phyloP scores from a whole-genome alignment of 169 alveolate genomes.

The Cryptosporidium ubiquitum region DNA sequence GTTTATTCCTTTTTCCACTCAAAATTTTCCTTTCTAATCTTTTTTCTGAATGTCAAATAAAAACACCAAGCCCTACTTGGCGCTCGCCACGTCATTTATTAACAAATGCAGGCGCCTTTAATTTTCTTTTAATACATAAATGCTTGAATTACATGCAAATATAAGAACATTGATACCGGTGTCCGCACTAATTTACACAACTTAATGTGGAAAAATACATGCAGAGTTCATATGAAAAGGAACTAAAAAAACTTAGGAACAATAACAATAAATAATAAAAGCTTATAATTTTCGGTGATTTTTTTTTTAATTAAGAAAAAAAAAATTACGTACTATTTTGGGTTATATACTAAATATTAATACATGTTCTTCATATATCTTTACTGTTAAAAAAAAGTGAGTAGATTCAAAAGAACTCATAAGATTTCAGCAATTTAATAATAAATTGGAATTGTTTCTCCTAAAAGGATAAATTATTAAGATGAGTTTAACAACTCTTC shows the following conservation, averaged over 20 bases:
- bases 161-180: background rate
- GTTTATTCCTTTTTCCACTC: background rate
- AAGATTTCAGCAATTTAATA: background rate
- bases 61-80: conserved; percentile 1
- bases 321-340: background rate
- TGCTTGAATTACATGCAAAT: background rate
- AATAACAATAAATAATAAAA: too few species aligned
- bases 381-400: background rate
- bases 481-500: conserved; percentile 59
- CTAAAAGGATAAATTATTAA: background rate
- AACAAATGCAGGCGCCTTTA: background rate
- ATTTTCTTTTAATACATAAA: background rate
- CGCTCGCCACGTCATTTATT: conserved; percentile 20
- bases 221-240: background rate
- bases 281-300: background rate
- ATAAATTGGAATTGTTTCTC: background rate
- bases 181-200: background rate
- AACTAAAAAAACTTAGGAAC: too few species aligned
- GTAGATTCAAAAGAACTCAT: background rate
- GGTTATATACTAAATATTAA: conserved; percentile 7
- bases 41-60: conserved; percentile 10
- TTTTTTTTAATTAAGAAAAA: background rate
- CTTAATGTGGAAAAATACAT: background rate
- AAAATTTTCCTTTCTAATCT: background rate
- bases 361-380: background rate